Base-by-base conservation (phyloP, 2,329 filamentous ascomycete genomes). In the Aureobasidium leucospermi region DNA sequence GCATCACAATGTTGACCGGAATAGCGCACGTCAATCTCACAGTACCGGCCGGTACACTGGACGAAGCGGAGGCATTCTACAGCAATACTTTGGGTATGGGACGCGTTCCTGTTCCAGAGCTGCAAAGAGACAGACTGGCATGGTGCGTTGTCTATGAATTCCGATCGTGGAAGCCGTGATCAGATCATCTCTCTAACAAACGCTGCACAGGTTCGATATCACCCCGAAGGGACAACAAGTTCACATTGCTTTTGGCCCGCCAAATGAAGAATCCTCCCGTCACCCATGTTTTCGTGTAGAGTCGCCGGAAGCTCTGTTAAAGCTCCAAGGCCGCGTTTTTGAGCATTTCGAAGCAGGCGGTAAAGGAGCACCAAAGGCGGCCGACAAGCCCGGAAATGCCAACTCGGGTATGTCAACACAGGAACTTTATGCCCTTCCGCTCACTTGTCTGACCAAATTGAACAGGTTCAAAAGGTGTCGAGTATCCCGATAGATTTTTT, bases 401-500 rank as follows among this genome's bases (percentile, higher is more conserved):
- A 69, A 71, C 38, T 76, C 72, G 46, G 74, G 75, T 77, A 51
- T 57, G 69, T 67, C 13, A 9, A 32, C 6, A 9, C 11, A 9
- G 15, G 11, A 16, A 19, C 38, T 23, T 23, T 34, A 7, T 57
- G 19, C 23, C 23, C 52, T 31, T 23, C 23, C 23, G 23, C 5
- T 28, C 2, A 6, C 6, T 38, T 23, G 11, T 23, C 48, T 52
- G 19, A 52, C 10, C 1, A 8, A 11, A 31, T 11, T 11, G 4
- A 16, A 42, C 29, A 79, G 78, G 81, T 2, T 70, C 74, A 0
- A 73, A 81, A 65, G 82, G 81, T 0, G 77, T 79, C 1, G 84
- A 86, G 67, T 85, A 84, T 65, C 83, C 84, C 0, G 74, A 71
- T 38, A 74, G 84, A 13, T 87, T 87, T 68, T 87, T 87, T 68